These are phyloP conservation scores for Akanthomyces uredinophilus DNA, from an alignment of 2,329 filamentous ascomycete genomes.

Conservation along the genomic window DNA sequence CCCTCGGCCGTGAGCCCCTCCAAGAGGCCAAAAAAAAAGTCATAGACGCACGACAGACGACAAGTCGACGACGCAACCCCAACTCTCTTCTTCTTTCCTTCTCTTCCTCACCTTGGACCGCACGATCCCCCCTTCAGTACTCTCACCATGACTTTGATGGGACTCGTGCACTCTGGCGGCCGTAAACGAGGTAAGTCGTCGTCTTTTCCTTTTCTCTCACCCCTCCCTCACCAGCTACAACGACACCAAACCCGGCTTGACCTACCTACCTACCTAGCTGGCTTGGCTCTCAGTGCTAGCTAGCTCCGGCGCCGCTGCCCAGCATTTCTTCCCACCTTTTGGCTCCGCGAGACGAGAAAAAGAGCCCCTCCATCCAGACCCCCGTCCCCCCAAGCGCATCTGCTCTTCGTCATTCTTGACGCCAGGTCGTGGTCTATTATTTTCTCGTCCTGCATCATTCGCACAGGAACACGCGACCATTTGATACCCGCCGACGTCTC, in stretches of 20 bases:
- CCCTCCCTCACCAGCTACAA: no score
- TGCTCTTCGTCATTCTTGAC: neutral
- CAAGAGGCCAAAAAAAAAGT: neutral
- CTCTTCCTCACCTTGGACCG: neutral
- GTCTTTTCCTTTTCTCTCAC: neutral
- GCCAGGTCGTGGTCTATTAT: neutral
- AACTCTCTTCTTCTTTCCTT: neutral
- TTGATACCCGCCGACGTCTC: neutral
- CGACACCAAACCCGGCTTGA: no score
- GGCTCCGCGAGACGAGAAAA: neutral
- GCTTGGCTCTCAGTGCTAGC: neutral
- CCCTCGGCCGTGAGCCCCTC: slow-evolving; percentile 7
- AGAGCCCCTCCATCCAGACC: slow-evolving; percentile 4
- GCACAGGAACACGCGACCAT: neutral
- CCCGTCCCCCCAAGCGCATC: neutral
- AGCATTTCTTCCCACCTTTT: neutral
- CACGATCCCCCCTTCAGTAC: neutral
- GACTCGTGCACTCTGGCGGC: slow-evolving; percentile 7
- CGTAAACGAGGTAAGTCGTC: slow-evolving; percentile 2
- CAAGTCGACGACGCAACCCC: neutral
- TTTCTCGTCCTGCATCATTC: neutral
- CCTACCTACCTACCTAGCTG: neutral
- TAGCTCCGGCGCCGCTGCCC: neutral
- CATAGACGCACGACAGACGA: neutral
- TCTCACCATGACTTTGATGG: slow-evolving; percentile 9